Base-by-base conservation (phyloP, 2,329 filamentous ascomycete species). In the Hypoxylon sp. region DNA sequence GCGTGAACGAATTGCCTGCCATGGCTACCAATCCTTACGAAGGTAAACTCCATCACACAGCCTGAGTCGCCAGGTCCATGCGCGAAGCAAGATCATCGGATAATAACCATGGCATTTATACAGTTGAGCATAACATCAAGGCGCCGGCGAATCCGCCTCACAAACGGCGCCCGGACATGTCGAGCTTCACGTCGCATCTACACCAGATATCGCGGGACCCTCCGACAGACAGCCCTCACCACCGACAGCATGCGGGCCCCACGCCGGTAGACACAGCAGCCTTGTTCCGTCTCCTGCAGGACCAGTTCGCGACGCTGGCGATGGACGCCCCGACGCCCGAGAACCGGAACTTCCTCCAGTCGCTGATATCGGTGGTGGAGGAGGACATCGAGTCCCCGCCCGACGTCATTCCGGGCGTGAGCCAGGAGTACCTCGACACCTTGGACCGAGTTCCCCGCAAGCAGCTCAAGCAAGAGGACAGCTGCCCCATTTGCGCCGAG, bases 121-220 rank as follows among this genome's bases (percentile, higher is more conserved):
- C 68, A 90, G 88, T 90, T 75, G 88, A 90, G 76, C 88, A 90
- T 80, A 86, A 86, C 75, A 86, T 90, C 77, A 81, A 84, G 71
- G 76, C 82, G 61, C 46, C 79, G 28, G 68, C 81, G 49, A 67
- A 76, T 4, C 74, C 77, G 22, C 75, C 79, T 51, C 78, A 79
- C 61, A 79, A 79, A 50, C 81, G 81, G 8, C 86, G 88, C 40
- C 85, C 85, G 65, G 86, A 89, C 79, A 90, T 90, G 88, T 83
- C 86, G 54, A 85, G 84, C 65, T 90, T 89, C 79, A 84, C 79
- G 71, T 82, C 85, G 58, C 84, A 87, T 74, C 84, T 89, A 65
- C 79, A 84, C 75, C 82, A 84, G 67, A 80, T 89, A 73, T 77
- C 79, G 67, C 71, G 73, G n/a, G 73, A 76, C 52, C 5, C 20